A percentile compares a stretch with the other conserved stretches of the same genome.
Conservation (phyloP, 805 yeast genomes). For the Ogataea wickerhamii region DNA sequence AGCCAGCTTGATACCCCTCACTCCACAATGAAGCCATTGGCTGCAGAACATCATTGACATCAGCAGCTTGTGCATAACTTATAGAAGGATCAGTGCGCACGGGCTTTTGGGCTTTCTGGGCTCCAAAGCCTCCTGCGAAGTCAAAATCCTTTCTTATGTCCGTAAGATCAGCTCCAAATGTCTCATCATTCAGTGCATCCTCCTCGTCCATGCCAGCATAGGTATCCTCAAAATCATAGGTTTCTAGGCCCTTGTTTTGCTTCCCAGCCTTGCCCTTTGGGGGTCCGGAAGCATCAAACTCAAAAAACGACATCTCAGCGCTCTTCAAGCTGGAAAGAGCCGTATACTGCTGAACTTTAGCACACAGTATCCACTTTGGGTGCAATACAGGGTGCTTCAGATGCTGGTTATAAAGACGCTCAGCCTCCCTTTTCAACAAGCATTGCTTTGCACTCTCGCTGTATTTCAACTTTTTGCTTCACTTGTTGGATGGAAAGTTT, state of each 20-base stretch:
- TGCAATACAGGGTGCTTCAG: no score
- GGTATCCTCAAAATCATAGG: constrained; percentile 77
- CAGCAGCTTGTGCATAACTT: constrained; percentile 44
- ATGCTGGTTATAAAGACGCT: no score
- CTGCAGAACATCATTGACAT: constrained; percentile 44
- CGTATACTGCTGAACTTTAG: no score
- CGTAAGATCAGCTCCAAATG: constrained; percentile 58
- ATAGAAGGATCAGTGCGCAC: constrained; percentile 16
- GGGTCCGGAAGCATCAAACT: constrained; percentile 50
- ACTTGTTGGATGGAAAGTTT: no score
- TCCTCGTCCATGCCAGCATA: constrained; percentile 80
- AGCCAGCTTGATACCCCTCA: constrained; percentile 25
- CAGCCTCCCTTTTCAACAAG: no score
- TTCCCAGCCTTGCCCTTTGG: constrained; percentile 29
- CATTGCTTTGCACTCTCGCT: no score
- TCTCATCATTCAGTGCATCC: constrained; percentile 75
- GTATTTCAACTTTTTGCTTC: no score
- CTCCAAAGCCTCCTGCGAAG: constrained; percentile 43
- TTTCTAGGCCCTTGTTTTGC: constrained; percentile 28
- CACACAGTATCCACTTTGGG: no score
- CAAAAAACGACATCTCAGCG: constrained; percentile 70
- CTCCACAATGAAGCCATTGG: constrained; percentile 77
- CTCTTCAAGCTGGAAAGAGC: background rate
- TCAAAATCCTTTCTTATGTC: constrained; percentile 56
- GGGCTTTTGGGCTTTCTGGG: constrained; percentile 20